Conservation (phyloP, 371 early-diverging fungal species). For the Capillidium rhysosporum region DNA sequence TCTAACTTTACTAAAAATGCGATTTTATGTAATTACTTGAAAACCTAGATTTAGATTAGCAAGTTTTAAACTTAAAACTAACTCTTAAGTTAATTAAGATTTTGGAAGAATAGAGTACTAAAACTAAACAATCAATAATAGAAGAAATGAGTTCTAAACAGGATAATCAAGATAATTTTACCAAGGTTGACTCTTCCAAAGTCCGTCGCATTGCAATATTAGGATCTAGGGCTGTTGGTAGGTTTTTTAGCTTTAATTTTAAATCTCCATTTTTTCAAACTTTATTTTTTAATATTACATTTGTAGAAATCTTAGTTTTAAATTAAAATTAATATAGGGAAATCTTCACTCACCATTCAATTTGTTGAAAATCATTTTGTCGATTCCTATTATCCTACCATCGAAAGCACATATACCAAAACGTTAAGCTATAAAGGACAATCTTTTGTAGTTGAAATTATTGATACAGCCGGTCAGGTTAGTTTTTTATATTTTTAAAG, state of each 20-base stretch:
- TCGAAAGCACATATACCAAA: slow-evolving; percentile 80
- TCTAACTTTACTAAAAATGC: no score
- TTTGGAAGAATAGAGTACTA: no score
- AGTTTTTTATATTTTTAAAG: neutral
- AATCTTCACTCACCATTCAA: slow-evolving; percentile 81
- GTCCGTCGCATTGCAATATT: slow-evolving; percentile 35
- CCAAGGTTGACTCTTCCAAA: neutral
- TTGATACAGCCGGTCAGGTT: slow-evolving; percentile 94
- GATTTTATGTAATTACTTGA: no score
- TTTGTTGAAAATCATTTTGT: slow-evolving; percentile 85
- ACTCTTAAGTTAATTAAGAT: no score
- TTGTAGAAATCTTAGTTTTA: neutral
- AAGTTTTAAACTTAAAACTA: no score
- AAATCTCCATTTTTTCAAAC: neutral
- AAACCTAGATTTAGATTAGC: no score
- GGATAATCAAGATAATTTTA: neutral
- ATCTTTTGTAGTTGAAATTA: slow-evolving; percentile 74
- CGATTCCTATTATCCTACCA: slow-evolving; percentile 87
- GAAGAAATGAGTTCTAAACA: no score
- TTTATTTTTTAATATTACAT: neutral
- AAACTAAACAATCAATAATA: no score
- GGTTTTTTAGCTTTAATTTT: slow-evolving; percentile 10
- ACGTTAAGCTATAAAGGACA: slow-evolving; percentile 58
- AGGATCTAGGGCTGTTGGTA: slow-evolving; percentile 73
- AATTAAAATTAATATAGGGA: slow-evolving; percentile 21